Percentiles rank a stretch among this genome's conserved stretches.
Evolutionary conservation across 371 early-diverging fungal genomes (phyloP).

Genomic region (Mortierella sp.): DNA sequence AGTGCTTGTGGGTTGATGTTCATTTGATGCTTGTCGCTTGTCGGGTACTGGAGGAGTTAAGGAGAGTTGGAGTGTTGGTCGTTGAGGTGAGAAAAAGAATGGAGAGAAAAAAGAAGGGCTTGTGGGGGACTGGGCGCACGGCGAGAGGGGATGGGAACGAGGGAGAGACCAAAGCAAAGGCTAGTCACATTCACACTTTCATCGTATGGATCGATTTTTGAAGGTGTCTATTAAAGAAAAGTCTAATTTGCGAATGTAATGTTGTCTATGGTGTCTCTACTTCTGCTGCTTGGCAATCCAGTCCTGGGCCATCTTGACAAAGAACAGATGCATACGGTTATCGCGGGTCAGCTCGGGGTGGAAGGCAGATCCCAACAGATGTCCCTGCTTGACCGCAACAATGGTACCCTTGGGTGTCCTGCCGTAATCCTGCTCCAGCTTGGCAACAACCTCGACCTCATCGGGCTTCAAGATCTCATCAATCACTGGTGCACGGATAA

Average conservation of each 20-base stretch:
- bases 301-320: constrained; percentile 71
- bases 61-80: background rate
- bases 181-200: background rate
- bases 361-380: constrained; percentile 94
- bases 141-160: background rate
- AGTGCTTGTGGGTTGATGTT: constrained; percentile 53
- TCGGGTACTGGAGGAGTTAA: background rate
- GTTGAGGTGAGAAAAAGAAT: background rate
- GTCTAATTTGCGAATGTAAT: background rate
- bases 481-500: constrained; percentile 96
- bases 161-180: background rate
- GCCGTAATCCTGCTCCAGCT: constrained; percentile 66
- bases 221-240: background rate
- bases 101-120: background rate
- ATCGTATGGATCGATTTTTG: background rate
- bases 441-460: constrained; percentile 79
- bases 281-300: constrained; percentile 43
- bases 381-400: constrained; percentile 91
- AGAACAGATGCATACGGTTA: constrained; percentile 88
- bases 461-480: constrained; percentile 73
- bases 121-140: background rate
- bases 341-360: constrained; percentile 96
- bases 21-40: constrained; percentile 7
- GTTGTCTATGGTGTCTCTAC: constrained; percentile 12
- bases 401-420: constrained; percentile 68